Conservation (phyloP, 208 protist species). For the Acanthamoeba culbertsoni region DNA sequence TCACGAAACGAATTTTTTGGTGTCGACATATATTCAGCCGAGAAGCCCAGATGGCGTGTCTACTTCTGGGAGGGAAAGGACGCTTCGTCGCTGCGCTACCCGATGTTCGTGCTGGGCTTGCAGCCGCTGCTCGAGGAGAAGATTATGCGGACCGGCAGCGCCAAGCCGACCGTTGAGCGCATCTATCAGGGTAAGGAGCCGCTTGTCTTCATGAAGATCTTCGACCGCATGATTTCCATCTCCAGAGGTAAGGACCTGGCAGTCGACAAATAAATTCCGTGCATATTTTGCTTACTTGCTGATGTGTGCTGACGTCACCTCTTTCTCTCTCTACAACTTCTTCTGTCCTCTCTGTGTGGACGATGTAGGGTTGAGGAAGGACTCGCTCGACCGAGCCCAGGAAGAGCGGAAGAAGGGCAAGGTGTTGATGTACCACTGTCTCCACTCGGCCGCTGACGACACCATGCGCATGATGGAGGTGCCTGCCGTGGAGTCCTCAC, state of each 20-base stretch:
- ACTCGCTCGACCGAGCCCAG: neutral
- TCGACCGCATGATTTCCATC: conserved; percentile 23
- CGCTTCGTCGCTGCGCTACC: conserved; percentile 30
- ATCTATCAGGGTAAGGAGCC: conserved; percentile 29
- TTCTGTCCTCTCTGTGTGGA: too few species aligned
- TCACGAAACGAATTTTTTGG: neutral
- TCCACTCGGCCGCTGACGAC: conserved; percentile 7
- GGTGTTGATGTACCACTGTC: conserved; percentile 34
- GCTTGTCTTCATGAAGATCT: conserved; percentile 6
- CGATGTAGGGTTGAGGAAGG: neutral
- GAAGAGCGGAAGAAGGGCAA: conserved; percentile 20
- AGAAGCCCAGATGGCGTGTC: neutral
- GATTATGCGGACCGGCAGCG: conserved; percentile 1
- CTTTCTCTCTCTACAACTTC: neutral
- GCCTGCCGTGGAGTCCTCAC: neutral
- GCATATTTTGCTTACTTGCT: too few species aligned
- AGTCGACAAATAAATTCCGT: too few species aligned
- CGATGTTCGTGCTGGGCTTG: conserved; percentile 38
- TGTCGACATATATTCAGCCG: neutral
- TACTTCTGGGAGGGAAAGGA: conserved; percentile 51
- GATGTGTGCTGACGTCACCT: too few species aligned
- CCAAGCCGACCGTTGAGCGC: neutral
- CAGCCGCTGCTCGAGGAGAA: conserved; percentile 41
- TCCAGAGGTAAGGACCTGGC: neutral
- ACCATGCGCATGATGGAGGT: conserved; percentile 44